Evolutionary conservation across 1,139 yeast species (phyloP).

Genomic region (Nakaseomyces glabratus): DNA sequence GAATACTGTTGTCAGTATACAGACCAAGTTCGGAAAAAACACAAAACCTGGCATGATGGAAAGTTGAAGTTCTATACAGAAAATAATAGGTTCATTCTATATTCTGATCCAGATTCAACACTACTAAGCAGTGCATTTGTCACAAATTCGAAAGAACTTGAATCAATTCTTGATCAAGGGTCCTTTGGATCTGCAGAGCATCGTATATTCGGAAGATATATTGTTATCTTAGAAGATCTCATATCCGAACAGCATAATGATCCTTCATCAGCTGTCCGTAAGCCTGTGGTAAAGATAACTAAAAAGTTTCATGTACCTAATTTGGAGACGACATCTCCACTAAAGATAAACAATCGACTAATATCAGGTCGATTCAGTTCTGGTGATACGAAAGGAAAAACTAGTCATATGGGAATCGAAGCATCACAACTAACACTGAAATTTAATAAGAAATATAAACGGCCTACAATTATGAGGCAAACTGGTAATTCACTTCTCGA

Average conservation of each 20-base stretch:
- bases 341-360: too few relatives aligned
- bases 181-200: constrained; percentile 25
- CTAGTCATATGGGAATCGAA: not conserved
- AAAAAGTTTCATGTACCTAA: too few relatives aligned
- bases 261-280: too few relatives aligned
- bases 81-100: constrained; percentile 23
- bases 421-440: constrained; percentile 11
- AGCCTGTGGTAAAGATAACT: too few relatives aligned
- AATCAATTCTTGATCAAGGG: constrained; percentile 15
- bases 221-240: constrained; percentile 20
- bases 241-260: constrained; percentile 19
- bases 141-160: constrained; percentile 21
- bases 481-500: too few relatives aligned
- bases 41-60: constrained; percentile 31
- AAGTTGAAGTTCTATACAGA: constrained; percentile 19
- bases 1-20: constrained; percentile 30
- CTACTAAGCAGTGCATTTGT: constrained; percentile 21
- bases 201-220: constrained; percentile 22
- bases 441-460: constrained; percentile 25
- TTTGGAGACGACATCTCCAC: too few relatives aligned
- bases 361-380: too few relatives aligned
- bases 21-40: constrained; percentile 28
- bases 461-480: constrained; percentile 21
- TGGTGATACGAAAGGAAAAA: constrained; percentile 7
- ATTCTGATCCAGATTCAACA: constrained; percentile 19